phyloP scores from a whole-genome alignment of 768 basidiomycete species.

The Pulveroboletus sp. region DNA sequence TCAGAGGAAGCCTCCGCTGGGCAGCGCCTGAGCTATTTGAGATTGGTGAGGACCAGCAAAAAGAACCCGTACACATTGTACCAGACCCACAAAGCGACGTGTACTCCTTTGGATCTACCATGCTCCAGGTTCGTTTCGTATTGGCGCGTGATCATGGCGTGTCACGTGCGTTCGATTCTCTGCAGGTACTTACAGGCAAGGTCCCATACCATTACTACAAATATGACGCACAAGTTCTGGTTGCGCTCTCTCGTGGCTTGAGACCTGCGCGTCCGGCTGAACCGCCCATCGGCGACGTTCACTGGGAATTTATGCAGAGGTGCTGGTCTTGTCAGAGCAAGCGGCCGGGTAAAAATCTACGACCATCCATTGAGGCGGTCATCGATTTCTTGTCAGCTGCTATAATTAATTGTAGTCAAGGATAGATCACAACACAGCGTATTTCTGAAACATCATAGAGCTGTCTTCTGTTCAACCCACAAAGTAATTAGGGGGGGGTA shows the following conservation, averaged over 20 bases:
- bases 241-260: slow-evolving; percentile 14
- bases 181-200: slow-evolving; percentile 27
- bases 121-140: slow-evolving; percentile 23
- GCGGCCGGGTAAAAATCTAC: background rate
- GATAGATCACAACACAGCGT: background rate
- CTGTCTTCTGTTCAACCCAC: no score
- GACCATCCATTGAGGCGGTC: slow-evolving; percentile 15
- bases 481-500: no score
- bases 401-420: background rate
- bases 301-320: slow-evolving; percentile 20
- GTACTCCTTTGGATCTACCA: slow-evolving; percentile 38
- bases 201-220: slow-evolving; percentile 23
- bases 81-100: slow-evolving; percentile 35
- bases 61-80: slow-evolving; percentile 7
- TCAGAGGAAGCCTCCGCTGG: slow-evolving; percentile 47
- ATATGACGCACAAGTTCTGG: slow-evolving; percentile 22
- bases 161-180: background rate
- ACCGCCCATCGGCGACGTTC: background rate
- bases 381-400: slow-evolving; percentile 17
- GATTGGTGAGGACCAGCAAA: slow-evolving; percentile 24
- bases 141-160: background rate
- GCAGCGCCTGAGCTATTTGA: slow-evolving; percentile 41
- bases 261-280: slow-evolving; percentile 8
- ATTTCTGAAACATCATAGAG: no score
- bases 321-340: slow-evolving; percentile 27